Evolutionary conservation across 2,329 filamentous ascomycete genomes (phyloP), one percentile per base, ranked within the genome.

Genomic region (Aureobasidium subglaciale): DNA sequence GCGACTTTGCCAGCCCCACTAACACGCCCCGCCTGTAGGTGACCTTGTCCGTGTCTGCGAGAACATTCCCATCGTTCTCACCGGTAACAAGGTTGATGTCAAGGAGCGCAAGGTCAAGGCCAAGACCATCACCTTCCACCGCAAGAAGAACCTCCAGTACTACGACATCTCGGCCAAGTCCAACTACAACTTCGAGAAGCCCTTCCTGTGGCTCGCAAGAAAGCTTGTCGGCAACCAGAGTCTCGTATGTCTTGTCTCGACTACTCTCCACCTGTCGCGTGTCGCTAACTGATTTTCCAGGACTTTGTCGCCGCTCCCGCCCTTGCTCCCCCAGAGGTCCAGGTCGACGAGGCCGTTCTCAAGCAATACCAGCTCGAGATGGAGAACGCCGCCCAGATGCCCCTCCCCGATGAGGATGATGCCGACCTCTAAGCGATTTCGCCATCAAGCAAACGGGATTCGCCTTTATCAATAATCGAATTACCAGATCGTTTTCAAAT

Each of bases 31-130:
- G 40, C 56, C 27, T 11, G 29, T 61, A 96, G 90, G 91, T 81
- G 93, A 99, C 71, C 85, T 99, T 68, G 91, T 96, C 78, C 93
- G 92, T 77, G 92, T 99, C 70, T 97, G 92, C 81, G 92, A 99
- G 84, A 95, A 93, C 81, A 93, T 99, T 70, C 92, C 92, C 67
- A 97, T 99, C 70, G 93, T 97, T 68, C 88, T 99, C 63, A 90
- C 86, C 75, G 92, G 92, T 71, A 99, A 99, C 88, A 99, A 99
- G 85, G 92, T 99, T 75, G 92, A 99, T 71, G 93, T 99, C 63
- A 99, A 99, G 88, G 93, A 99, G 85, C 90, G 93, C 77, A 99
- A 99, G 81, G 93, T 99, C 73, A 99, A 99, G 86, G 93, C 93
- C 72, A 99, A 99, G 89, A 95, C 92, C 73, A 99, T 99, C 78